Percentiles rank a stretch among this genome's conserved stretches.
These are phyloP conservation scores for Ophiostoma novo-ulmi DNA, from an alignment of 2,329 filamentous ascomycete genomes.

Conservation along the genomic window DNA sequence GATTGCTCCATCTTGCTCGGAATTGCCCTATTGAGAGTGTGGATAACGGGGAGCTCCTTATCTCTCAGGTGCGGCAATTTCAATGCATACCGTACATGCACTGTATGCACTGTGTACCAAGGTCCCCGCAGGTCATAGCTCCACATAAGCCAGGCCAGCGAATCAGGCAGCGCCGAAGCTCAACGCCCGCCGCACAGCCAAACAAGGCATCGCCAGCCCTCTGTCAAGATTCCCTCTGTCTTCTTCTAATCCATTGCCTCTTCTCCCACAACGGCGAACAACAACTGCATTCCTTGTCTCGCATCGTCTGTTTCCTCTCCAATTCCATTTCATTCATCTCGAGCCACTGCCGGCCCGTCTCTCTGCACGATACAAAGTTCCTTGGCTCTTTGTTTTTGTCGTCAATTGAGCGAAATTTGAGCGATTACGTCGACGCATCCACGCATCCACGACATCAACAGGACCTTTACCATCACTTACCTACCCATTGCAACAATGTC, in stretches of 20 bases:
- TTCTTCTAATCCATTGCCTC: neutral
- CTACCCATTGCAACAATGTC: constrained; percentile 16
- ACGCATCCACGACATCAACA: neutral
- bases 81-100: constrained; percentile 17
- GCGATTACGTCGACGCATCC: constrained; percentile 4
- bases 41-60: constrained; percentile 17
- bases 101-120: constrained; percentile 19
- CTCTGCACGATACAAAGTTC: neutral
- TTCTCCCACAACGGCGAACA: constrained; percentile 11
- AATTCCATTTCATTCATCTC: constrained; percentile 8
- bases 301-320: neutral
- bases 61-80: constrained; percentile 25
- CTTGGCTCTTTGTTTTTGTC: neutral
- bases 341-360: neutral
- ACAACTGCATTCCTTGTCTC: neutral
- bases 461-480: neutral
- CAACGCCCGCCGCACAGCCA: constrained; percentile 14
- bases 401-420: constrained; percentile 12
- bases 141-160: constrained; percentile 14
- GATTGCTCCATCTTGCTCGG: constrained; percentile 11
- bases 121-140: constrained; percentile 22
- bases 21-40: neutral
- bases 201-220: constrained; percentile 19
- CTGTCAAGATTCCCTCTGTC: constrained; percentile 7
- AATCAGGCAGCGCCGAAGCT: constrained; percentile 26